Evolutionary conservation across 306 rosid genomes (phyloP).

Genomic region (Malus fusca): DNA sequence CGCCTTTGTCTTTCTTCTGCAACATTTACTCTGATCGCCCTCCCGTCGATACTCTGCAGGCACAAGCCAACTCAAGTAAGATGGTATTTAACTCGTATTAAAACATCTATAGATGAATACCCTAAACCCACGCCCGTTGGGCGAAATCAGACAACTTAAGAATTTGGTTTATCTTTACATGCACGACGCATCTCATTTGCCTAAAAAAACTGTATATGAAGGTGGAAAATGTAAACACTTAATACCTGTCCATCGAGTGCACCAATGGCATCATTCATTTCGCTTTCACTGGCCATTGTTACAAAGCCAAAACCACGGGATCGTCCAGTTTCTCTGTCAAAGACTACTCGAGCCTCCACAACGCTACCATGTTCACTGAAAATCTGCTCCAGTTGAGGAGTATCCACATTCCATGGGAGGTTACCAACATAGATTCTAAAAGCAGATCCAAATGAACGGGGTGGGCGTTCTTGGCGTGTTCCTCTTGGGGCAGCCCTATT

Average conservation of each 20-base stretch:
- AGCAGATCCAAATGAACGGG: conserved; percentile 33
- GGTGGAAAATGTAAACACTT: background rate
- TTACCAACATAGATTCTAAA: conserved; percentile 74
- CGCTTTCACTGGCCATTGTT: conserved; percentile 63
- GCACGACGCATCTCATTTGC: background rate
- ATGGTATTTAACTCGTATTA: background rate
- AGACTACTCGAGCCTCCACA: conserved; percentile 61
- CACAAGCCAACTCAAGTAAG: conserved; percentile 14
- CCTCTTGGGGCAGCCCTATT: conserved; percentile 94
- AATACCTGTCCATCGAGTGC: conserved; percentile 96
- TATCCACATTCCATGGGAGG: conserved; percentile 85
- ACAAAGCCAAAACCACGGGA: conserved; percentile 99
- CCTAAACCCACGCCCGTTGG: background rate
- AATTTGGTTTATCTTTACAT: background rate
- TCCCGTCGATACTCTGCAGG: conserved; percentile 70
- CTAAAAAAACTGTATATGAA: background rate
- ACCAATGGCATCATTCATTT: conserved; percentile 75
- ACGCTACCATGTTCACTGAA: conserved; percentile 82
- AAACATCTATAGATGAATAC: background rate
- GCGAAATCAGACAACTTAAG: background rate
- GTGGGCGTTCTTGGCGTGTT: conserved; percentile 48
- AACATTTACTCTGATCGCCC: conserved; percentile 81
- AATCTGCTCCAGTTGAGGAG: conserved; percentile 52
- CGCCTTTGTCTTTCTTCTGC: conserved; percentile 87
- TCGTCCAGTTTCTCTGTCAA: conserved; percentile 82